These are phyloP conservation scores for Yarrowia keelungensis DNA, from an alignment of 805 yeast species.

Conservation along the genomic window DNA sequence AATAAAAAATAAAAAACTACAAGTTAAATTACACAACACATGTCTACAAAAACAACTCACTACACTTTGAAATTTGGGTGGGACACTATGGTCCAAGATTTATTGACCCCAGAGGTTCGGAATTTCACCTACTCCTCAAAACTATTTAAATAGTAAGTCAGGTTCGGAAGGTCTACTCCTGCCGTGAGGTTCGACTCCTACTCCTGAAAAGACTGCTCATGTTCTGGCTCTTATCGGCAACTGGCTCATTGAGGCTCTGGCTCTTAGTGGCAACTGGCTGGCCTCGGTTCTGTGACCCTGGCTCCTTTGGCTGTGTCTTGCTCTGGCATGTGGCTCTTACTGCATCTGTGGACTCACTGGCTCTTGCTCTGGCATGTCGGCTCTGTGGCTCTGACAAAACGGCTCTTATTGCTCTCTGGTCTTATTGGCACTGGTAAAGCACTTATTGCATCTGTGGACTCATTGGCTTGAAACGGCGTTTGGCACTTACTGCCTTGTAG, in stretches of 20 bases:
- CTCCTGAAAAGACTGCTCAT: neutral
- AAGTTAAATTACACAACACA: too few relatives aligned
- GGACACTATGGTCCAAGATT: conserved; percentile 1
- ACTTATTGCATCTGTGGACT: conserved; percentile 1
- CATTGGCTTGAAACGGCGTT: neutral
- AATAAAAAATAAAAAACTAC: too few relatives aligned
- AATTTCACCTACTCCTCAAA: neutral
- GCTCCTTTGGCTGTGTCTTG: neutral
- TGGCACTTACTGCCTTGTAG: neutral
- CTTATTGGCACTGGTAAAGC: neutral
- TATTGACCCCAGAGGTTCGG: conserved; percentile 4
- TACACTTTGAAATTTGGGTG: neutral
- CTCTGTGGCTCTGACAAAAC: too few relatives aligned
- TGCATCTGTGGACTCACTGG: neutral
- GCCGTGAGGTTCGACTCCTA: neutral
- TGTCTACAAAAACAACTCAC: neutral
- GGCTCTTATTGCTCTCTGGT: neutral
- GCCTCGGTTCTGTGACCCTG: neutral
- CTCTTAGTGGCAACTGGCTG: neutral
- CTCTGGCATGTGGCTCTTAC: neutral
- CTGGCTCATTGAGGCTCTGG: neutral
- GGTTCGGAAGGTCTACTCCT: too few relatives aligned
- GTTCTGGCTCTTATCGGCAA: neutral
- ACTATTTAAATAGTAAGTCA: too few relatives aligned
- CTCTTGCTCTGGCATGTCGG: neutral